Evolutionary conservation across 768 basidiomycete species (phyloP), one percentile per base, ranked within the genome.

Genomic region (Boletus subparvulus): DNA sequence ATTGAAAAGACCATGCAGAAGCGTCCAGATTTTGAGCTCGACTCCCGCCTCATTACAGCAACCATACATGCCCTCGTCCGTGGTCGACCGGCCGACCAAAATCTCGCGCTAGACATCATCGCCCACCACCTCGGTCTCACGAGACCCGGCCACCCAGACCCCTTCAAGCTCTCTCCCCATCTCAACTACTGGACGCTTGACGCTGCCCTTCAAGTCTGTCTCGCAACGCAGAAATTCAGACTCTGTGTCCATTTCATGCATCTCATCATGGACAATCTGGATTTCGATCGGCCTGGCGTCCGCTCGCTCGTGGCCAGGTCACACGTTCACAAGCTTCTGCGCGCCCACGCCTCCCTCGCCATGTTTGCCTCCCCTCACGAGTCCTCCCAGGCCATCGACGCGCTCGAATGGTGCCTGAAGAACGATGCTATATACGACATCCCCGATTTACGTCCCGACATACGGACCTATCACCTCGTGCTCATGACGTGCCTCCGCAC

Each of bases 321-420:
- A 21, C 87, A 90, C 65, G 72, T 88, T 60, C 83, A 87, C 59
- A 79, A 83, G 50, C 78, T 86, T n/a, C 67, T 91, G 40, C 78
- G 73, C 52, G 83, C 87, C 6, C 78, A 80, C 60, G 67, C 70
- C 13, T 61, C 63, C 16, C 72, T 77, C 46, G 72, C 81, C 17
- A 64, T 78, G 26, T 60, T 80, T 21, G 73, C 72, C 42, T 71
- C 78, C 4, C 72, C 65, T 28, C 57, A 63, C 19, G 73, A 77
- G 50, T 70, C 83, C 1, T 69, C 77, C 11, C 76, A 79, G 55
- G 83, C 85, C 6, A 70, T 90, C 41, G 78, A 82, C 54, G 77
- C 72, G 3, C 73, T 92, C 26, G 80, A 88, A 65, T 90, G 87
- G 86, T 86, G 87, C 81, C 68, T 88, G 51, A 75, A 77, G 50